A percentile compares a stretch with the other conserved stretches of the same genome.
phyloP scores from a whole-genome alignment of 768 basidiomycete genomes.

The Leccinum fibrillosum region DNA sequence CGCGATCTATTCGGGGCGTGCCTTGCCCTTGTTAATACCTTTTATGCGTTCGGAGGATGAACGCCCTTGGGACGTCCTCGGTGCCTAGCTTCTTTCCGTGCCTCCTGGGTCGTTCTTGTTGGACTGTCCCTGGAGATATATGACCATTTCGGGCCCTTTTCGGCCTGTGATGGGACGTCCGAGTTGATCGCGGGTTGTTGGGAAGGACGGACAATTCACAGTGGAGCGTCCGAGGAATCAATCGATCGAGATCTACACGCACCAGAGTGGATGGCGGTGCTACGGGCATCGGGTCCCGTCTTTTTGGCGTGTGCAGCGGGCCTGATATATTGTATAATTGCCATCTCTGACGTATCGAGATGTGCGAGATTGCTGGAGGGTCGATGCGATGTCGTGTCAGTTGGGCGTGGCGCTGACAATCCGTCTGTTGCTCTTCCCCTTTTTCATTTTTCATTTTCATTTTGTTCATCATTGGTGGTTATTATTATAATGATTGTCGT shows the following conservation, averaged over 20 bases:
- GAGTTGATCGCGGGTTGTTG: constrained; percentile 12
- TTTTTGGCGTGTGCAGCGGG: not conserved
- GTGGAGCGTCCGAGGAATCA: constrained; percentile 11
- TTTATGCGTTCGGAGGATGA: not conserved
- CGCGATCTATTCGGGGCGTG: not conserved
- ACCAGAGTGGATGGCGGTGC: constrained; percentile 14
- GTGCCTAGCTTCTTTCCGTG: not conserved
- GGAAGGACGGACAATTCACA: not conserved
- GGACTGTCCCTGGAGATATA: not conserved
- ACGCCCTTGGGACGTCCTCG: not conserved
- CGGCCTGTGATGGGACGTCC: not conserved
- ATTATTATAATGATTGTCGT: not conserved
- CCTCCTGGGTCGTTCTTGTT: not conserved
- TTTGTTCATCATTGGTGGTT: not conserved
- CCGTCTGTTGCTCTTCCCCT: not conserved
- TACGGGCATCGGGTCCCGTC: not conserved
- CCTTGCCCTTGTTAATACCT: not conserved
- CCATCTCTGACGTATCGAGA: constrained; percentile 4
- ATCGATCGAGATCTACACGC: constrained; percentile 16
- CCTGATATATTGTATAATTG: not conserved
- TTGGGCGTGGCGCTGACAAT: constrained; percentile 2
- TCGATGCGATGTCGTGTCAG: not conserved
- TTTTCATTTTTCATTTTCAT: not conserved
- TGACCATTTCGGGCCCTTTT: not conserved
- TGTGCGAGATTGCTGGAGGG: constrained; percentile 4